Evolutionary conservation across 345 rosid species (phyloP), one percentile per base, ranked within the genome.

Genomic region (Gossypium herbaceum): DNA sequence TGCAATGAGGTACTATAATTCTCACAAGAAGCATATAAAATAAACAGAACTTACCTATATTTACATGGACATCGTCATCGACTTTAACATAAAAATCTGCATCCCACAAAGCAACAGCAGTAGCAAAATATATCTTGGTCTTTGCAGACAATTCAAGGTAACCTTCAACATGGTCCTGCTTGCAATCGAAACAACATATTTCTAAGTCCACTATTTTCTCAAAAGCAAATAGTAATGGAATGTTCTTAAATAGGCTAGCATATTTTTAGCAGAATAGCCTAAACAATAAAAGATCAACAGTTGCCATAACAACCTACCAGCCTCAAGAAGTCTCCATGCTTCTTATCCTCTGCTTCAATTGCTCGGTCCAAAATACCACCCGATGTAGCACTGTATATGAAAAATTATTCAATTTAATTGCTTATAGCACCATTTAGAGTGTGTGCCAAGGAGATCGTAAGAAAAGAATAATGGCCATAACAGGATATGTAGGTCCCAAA

Each of bases 41-140:
- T 41, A 25, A 25, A 27, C 59, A 17, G 9, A 13, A 41, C 73
- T 54, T 81, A 89, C 98, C 99, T 75, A 95, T 90, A 83, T 95
- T 95, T 82, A 95, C 97, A 79, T 95, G 99, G 79, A 95, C 98
- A 81, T 95, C 98, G 67, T 95, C 99, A 72, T 95, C 99, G 58
- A 95, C 99, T 88, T 95, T 95, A 77, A 91, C 92, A 73, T 91
- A 95, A 82, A 93, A 95, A 77, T 95, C 97, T 58, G 99, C 99
- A 86, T 95, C 97, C 98, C 98, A 95, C 78, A 80, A 73, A 58
- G 93, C 54, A 78, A 88, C 92, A 12, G 98, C 97, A 10, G 98
- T 89, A 57, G 98, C 93, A 76, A 95, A 95, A 79, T 93, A 95
- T 61, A 79, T 91, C 87, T 91, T 95, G 2, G 98, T 95, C 88